phyloP scores from a whole-genome alignment of 1,139 yeast genomes.

The Candida albicans region DNA sequence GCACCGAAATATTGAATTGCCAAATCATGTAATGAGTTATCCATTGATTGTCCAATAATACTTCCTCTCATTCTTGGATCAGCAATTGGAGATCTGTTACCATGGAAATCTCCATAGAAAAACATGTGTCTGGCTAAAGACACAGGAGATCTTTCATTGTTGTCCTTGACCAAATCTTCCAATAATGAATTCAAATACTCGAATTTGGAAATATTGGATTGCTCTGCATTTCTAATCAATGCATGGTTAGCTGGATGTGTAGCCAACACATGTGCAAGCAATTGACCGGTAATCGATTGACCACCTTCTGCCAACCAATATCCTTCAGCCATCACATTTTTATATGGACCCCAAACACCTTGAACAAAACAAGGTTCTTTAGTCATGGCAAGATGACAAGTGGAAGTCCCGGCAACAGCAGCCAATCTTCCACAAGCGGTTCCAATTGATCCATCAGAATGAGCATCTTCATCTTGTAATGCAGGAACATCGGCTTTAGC shows the following conservation, averaged over 20 bases:
- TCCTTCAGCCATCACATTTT: slow-evolving; percentile 85
- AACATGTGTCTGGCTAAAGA: slow-evolving; percentile 81
- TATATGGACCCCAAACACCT: slow-evolving; percentile 99
- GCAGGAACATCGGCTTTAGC: slow-evolving; percentile 65
- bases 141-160: slow-evolving; percentile 65
- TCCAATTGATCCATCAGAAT: slow-evolving; percentile 43
- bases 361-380: slow-evolving; percentile 84
- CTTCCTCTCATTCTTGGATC: slow-evolving; percentile 94
- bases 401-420: slow-evolving; percentile 97
- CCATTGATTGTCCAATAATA: slow-evolving; percentile 92
- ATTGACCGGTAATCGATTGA: slow-evolving; percentile 94
- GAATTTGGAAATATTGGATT: slow-evolving; percentile 71
- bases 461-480: slow-evolving; percentile 35
- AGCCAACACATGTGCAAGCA: slow-evolving; percentile 84
- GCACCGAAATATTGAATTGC: slow-evolving; percentile 89
- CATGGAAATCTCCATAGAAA: slow-evolving; percentile 95
- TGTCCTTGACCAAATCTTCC: slow-evolving; percentile 62
- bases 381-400: slow-evolving; percentile 91
- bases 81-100: slow-evolving; percentile 95
- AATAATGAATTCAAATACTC: slow-evolving; percentile 77
- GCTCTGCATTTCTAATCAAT: slow-evolving; percentile 60
- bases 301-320: slow-evolving; percentile 99
- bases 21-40: slow-evolving; percentile 75
- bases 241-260: slow-evolving; percentile 87
- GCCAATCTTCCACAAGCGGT: slow-evolving; percentile 84